Evolutionary conservation across 1,284 basidiomycete species (phyloP), one percentile per base, ranked within the genome.

Genomic region (Cutaneotrichosporon sp.): DNA sequence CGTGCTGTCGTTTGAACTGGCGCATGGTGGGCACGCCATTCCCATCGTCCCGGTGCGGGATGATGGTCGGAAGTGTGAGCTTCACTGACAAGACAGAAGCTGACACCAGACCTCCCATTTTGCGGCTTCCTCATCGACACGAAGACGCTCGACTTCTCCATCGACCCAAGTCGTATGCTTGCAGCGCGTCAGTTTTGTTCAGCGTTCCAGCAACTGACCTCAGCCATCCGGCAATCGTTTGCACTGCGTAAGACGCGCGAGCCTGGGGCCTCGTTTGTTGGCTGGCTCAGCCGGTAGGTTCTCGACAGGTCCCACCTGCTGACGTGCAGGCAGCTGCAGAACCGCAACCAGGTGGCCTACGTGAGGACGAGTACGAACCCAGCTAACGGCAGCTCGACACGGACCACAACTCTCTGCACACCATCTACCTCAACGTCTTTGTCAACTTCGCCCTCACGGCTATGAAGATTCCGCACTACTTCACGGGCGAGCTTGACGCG

Each of bases 401-500:
- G 2, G 72, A 73, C 8, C 83, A 97, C 66, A 97, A 95, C 76
- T 80, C 85, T 2, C 68, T 79, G 27, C 69, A 82, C 34, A 84
- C 84, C 0, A 87, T 91, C 3, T 86, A 90, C 75, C 75, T 86
- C 38, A 99, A 97, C 75, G 82, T 97, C 10, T 94, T 93, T 74
- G 87, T 94, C 76, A 90, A 88, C 70, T 90, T 95, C 71, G 79
- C 91, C n/a, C 77, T 95, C 25, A 84, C 87, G 1, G 91, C 91
- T 0, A 88, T 95, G 83, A 97, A 94, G 80, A 89, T 94, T 83
- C 87, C 91, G 56, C 84, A 86, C 55, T 97, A 97, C 76, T 81
- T 95, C 38, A 82, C 83, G 50, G 88, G 85, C 86, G 81, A 82
- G n/a, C 8, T 80, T 4, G 58, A 59, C 51, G 10, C 50, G 10